Evolutionary conservation across 257 asterid species (phyloP).

Genomic region (Solanum lycopersicoides): DNA sequence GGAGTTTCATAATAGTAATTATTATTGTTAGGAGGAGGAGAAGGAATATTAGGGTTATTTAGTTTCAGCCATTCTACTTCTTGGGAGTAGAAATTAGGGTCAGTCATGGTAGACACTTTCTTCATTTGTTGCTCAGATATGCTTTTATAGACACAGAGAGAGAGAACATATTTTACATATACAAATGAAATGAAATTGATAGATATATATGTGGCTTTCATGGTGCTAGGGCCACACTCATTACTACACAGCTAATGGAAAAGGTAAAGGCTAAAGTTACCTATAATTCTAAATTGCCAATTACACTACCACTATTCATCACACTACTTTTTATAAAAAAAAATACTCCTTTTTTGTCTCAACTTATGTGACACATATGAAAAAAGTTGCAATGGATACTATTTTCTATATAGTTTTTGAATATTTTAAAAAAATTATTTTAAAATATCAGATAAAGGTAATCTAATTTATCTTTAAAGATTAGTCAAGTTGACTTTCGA

Average conservation of each 20-base stretch:
- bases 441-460: too few species aligned
- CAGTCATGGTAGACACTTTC: slow-evolving; percentile 32
- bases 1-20: slow-evolving; percentile 13
- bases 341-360: not conserved
- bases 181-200: not conserved
- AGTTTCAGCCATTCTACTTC: slow-evolving; percentile 36
- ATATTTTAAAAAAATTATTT: too few species aligned
- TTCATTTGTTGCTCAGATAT: not conserved
- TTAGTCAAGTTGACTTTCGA: not conserved
- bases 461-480: too few species aligned
- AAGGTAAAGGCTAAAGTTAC: not conserved
- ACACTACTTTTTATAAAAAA: not conserved
- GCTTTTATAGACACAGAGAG: slow-evolving; percentile 24
- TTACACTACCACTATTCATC: not conserved
- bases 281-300: not conserved
- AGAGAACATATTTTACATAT: not conserved
- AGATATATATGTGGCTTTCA: not conserved
- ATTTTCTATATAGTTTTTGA: too few species aligned
- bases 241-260: not conserved
- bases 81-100: slow-evolving; percentile 36
- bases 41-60: slow-evolving; percentile 18
- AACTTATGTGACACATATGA: too few species aligned
- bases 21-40: slow-evolving; percentile 11
- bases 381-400: too few species aligned
- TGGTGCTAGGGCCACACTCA: not conserved